Conservation (phyloP, 305 asterid species). For the Fraxinus albicans region DNA sequence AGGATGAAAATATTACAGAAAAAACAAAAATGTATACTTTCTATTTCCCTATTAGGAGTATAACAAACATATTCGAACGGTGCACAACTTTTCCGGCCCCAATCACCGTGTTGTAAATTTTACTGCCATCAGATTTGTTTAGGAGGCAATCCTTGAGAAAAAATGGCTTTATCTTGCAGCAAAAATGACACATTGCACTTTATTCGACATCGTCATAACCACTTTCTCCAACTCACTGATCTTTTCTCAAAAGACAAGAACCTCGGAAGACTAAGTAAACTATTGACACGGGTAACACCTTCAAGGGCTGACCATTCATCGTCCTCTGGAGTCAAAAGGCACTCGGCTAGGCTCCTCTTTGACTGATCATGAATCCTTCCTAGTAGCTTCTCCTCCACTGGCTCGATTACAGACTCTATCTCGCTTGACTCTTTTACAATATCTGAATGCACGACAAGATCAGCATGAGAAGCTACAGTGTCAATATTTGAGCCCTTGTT, state of each 20-base stretch:
- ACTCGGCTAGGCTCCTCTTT: conserved; percentile 89
- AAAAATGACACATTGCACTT: neutral
- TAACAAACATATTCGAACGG: neutral
- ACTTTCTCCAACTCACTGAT: conserved; percentile 55
- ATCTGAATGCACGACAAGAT: neutral
- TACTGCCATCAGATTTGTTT: neutral
- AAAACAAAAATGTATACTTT: neutral
- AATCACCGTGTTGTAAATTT: neutral
- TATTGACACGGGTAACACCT: conserved; percentile 89
- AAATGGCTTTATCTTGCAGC: neutral
- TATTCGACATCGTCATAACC: conserved; percentile 46
- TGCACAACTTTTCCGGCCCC: neutral
- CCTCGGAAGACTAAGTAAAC: conserved; percentile 91
- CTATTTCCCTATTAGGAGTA: neutral
- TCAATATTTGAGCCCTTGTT: neutral
- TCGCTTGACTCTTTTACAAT: conserved; percentile 38
- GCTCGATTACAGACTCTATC: conserved; percentile 66
- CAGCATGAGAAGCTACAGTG: neutral
- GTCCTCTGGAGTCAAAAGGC: conserved; percentile 71
- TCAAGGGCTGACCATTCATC: conserved; percentile 97
- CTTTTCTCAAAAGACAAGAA: conserved; percentile 68
- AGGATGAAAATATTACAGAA: neutral
- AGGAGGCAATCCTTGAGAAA: neutral
- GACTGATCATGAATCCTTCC: conserved; percentile 60
- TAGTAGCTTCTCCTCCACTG: conserved; percentile 32